Evolutionary conservation across 2,329 filamentous ascomycete species (phyloP), one percentile per base, ranked within the genome.

Genomic region (Amesomyces nigricolor): DNA sequence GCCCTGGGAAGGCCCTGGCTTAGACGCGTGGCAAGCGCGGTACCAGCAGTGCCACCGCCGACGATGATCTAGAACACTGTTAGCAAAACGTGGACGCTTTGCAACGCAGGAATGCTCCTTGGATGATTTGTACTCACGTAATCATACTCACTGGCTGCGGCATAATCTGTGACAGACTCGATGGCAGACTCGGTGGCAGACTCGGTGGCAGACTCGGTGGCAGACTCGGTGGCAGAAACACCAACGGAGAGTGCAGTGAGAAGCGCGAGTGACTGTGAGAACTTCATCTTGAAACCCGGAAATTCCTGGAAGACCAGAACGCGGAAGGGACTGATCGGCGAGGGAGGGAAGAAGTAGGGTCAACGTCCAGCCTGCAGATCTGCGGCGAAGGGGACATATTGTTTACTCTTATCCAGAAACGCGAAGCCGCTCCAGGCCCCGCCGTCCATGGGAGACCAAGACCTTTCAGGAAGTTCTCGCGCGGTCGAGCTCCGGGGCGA

Each of bases 41-140:
- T 47, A 17, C 70, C 69, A 8, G 68, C 68, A 8, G 69, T 71
- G 32, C 70, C 70, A 39, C 69, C 69, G 32, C 68, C 69, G 4
- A 71, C 64, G 50, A 71, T 62, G 57, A 71, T 61, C 59, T 64
- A 37, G 50, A 51, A 14, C 16, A 17, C 5, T 16, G 17, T 43
- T 13, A 16, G 16, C 39, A 16, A 30, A 5, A 17, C 22, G 43
- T 16, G 22, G 8, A n/a, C 14, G 16, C 11, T 26, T 6, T n/a
- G 10, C 3, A 4, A 17, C 26, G 55, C 13, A 9, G 11, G 2
- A 35, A 30, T 9, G 19, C 5, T 26, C 22, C 22, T 32, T 32
- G 19, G 2, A 14, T 3, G 22, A 22, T 4, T 13, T 40, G 40
- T 37, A 64, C 63, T 42, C 56, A 64, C 63, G 46, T 65, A 65